Conservation (phyloP, 345 rosid genomes). For the Pistacia atlantica region DNA sequence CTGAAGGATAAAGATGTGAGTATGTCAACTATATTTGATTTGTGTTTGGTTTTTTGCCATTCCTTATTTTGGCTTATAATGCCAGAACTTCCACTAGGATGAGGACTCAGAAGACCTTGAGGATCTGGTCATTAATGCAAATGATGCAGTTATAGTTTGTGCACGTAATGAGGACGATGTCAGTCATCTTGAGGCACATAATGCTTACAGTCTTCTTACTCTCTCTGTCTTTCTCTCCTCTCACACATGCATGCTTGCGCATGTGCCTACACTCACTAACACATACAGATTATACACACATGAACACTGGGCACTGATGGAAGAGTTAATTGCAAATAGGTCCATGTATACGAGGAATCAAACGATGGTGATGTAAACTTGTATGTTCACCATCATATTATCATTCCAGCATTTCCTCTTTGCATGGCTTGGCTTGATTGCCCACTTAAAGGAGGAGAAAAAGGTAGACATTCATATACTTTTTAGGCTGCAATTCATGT, state of each 20-base stretch:
- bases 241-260: no score
- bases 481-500: neutral
- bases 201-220: conserved; percentile 6
- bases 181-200: conserved; percentile 79
- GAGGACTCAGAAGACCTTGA: conserved; percentile 88
- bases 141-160: conserved; percentile 79
- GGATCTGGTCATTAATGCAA: conserved; percentile 62
- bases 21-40: conserved; percentile 3
- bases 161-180: conserved; percentile 87
- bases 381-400: conserved; percentile 84
- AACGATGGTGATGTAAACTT: conserved; percentile 56
- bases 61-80: conserved; percentile 19
- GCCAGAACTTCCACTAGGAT: conserved; percentile 34
- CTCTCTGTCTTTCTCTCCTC: no score
- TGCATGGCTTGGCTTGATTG: conserved; percentile 92
- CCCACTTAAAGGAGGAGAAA: conserved; percentile 82
- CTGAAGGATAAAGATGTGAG: conserved; percentile 68
- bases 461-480: conserved; percentile 45
- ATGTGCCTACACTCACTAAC: neutral
- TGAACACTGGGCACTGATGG: conserved; percentile 4
- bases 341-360: conserved; percentile 70
- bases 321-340: conserved; percentile 42
- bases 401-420: conserved; percentile 78
- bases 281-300: neutral
- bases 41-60: neutral